Evolutionary conservation across 805 yeast genomes (phyloP).

Genomic region (Starmera amethionina): DNA sequence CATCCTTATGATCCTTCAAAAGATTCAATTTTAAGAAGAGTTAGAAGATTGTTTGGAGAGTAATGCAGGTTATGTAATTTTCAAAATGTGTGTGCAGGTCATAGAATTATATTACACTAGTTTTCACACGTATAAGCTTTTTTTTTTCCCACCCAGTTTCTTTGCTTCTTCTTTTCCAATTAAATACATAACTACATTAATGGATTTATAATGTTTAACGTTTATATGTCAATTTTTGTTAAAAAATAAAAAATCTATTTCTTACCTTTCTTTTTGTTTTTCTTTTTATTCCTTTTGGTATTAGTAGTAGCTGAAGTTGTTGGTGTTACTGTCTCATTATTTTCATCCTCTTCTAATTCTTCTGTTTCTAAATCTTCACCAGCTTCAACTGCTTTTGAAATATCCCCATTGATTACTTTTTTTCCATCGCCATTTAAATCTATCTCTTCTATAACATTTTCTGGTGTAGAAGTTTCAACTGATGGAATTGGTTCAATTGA

Average conservation of each 20-base stretch:
- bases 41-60: conserved; percentile 91
- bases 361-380: conserved; percentile 6
- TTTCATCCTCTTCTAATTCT: conserved; percentile 1
- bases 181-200: background rate
- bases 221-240: background rate
- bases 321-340: conserved; percentile 1
- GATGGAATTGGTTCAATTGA: background rate
- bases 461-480: conserved; percentile 1
- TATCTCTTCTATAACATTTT: conserved; percentile 1
- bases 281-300: conserved; percentile 23
- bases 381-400: background rate
- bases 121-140: background rate
- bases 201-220: background rate
- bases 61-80: no score
- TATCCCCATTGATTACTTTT: conserved; percentile 4
- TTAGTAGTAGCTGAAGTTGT: conserved; percentile 10
- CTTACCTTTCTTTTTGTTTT: conserved; percentile 25
- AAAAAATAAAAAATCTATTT: conserved; percentile 6
- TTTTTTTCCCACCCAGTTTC: background rate
- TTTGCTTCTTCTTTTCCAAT: background rate
- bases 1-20: conserved; percentile 98
- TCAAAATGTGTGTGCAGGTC: conserved; percentile 17
- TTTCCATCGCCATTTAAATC: conserved; percentile 1
- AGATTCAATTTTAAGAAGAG: conserved; percentile 91
- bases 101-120: conserved; percentile 1